These are phyloP conservation scores for Cladosporium velox DNA, from an alignment of 2,329 filamentous ascomycete genomes.

Conservation along the genomic window DNA sequence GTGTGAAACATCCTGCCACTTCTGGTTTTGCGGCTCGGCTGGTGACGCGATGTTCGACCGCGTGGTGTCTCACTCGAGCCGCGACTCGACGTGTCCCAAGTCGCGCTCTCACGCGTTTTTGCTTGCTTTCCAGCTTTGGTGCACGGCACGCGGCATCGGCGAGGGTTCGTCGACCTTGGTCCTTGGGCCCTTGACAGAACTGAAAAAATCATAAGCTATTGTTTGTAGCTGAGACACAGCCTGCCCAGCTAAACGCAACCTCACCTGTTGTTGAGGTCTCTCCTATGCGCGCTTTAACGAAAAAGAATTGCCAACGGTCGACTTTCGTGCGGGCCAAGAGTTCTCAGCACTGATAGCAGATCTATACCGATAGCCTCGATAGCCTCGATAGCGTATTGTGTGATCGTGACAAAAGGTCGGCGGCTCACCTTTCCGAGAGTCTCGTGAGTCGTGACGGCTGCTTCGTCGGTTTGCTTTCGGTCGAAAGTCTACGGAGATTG, in stretches of 20 bases:
- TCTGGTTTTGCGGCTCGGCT: constrained; percentile 19
- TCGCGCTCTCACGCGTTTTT: constrained; percentile 14
- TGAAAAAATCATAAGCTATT: constrained; percentile 13
- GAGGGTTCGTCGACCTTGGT: not conserved
- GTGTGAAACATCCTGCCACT: constrained; percentile 19
- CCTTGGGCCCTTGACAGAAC: not conserved
- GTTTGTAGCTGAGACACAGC: constrained; percentile 20
- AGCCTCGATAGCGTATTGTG: not conserved
- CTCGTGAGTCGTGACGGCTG: not conserved
- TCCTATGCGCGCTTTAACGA: constrained; percentile 9
- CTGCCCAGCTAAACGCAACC: constrained; percentile 16
- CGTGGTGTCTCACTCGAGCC: constrained; percentile 18
- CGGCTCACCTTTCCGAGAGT: constrained; percentile 9
- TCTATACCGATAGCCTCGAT: constrained; percentile 6
- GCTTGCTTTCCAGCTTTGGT: not conserved
- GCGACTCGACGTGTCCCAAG: not conserved
- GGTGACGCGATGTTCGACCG: constrained; percentile 11
- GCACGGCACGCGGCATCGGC: constrained; percentile 9
- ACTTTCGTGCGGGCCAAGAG: constrained; percentile 2
- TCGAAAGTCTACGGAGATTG: constrained; percentile 18
- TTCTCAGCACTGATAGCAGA: constrained; percentile 13
- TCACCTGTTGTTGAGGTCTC: constrained; percentile 9
- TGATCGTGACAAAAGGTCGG: constrained; percentile 2
- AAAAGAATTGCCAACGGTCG: constrained; percentile 5
- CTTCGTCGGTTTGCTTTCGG: not conserved